Conservation (phyloP, 2,329 filamentous ascomycete species). For the Nemania bipapillata region DNA sequence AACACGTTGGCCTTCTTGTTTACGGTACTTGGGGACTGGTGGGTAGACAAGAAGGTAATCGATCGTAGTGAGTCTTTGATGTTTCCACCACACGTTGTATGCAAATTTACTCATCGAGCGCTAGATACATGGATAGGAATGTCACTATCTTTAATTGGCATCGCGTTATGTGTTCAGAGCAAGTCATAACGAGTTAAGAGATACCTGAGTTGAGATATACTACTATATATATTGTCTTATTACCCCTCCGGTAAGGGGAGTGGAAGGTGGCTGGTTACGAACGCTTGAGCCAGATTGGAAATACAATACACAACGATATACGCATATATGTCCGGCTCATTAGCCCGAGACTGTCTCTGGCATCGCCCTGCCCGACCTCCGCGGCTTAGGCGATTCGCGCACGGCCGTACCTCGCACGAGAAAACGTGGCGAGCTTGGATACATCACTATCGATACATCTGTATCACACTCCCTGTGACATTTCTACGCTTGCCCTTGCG, state of each 20-base stretch:
- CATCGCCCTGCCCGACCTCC: not conserved
- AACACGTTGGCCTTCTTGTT: conserved; percentile 97
- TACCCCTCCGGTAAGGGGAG: not conserved
- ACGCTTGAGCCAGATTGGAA: not conserved
- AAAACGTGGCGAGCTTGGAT: conserved; percentile 11
- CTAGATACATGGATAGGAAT: conserved; percentile 50
- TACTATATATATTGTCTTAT: not conserved
- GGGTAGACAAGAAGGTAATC: conserved; percentile 90
- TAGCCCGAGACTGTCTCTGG: not conserved
- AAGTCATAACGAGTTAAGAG: conserved; percentile 42
- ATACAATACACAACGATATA: not conserved
- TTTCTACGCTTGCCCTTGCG: conserved; percentile 4
- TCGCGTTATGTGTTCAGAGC: conserved; percentile 49
- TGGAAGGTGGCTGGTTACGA: not conserved
- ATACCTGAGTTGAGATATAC: too few relatives aligned
- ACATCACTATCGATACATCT: not conserved
- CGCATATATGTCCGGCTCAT: not conserved
- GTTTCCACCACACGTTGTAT: not conserved
- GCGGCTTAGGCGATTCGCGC: not conserved
- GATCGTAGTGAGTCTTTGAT: conserved; percentile 72
- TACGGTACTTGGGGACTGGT: conserved; percentile 94
- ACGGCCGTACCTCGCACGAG: conserved; percentile 7
- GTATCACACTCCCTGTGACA: conserved; percentile 1
- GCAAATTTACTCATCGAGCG: conserved; percentile 29
- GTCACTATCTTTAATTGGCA: conserved; percentile 47